These are phyloP conservation scores for Xylaria sp. DNA, from an alignment of 495 filamentous ascomycete species.

Conservation along the genomic window DNA sequence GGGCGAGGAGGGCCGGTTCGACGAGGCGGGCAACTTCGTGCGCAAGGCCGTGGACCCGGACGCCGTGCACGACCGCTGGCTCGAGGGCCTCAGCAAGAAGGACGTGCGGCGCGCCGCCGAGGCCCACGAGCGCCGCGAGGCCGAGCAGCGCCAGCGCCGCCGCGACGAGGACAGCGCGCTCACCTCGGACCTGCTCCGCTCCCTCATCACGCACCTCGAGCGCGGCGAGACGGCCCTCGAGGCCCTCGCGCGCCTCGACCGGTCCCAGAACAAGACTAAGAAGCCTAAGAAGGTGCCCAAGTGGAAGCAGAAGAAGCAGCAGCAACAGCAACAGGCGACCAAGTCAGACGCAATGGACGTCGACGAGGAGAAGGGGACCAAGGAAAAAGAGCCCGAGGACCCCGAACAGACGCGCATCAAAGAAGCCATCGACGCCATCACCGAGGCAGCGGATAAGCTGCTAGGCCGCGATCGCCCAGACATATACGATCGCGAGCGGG, in stretches of 20 bases:
- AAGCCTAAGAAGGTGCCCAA: conserved; percentile 70
- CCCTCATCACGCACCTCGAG: conserved; percentile 75
- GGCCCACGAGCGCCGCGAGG: conserved; percentile 86
- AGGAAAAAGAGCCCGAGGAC: conserved; percentile 60
- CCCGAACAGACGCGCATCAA: conserved; percentile 72
- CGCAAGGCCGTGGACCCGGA: conserved; percentile 90
- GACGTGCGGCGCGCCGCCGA: conserved; percentile 88
- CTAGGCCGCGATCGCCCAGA: conserved; percentile 81
- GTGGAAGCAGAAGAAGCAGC: conserved; percentile 65
- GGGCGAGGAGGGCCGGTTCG: conserved; percentile 91
- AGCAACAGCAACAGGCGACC: too few relatives aligned
- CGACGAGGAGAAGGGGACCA: conserved; percentile 50
- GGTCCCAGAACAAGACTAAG: conserved; percentile 61
- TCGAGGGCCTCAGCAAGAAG: conserved; percentile 90
- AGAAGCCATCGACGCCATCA: conserved; percentile 79
- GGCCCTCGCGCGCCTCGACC: conserved; percentile 81
- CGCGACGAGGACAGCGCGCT: conserved; percentile 75
- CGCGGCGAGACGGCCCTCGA: conserved; percentile 89
- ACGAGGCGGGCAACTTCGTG: conserved; percentile 88
- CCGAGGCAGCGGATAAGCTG: conserved; percentile 85
- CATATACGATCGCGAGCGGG: conserved; percentile 89
- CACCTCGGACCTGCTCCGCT: conserved; percentile 74
- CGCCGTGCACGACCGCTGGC: conserved; percentile 88
- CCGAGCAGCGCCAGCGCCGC: conserved; percentile 71
- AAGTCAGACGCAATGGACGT: conserved; percentile 72